Evolutionary conservation across 2,329 filamentous ascomycete genomes (phyloP), one percentile per base, ranked within the genome.

Genomic region (Neofusicoccum sp.): DNA sequence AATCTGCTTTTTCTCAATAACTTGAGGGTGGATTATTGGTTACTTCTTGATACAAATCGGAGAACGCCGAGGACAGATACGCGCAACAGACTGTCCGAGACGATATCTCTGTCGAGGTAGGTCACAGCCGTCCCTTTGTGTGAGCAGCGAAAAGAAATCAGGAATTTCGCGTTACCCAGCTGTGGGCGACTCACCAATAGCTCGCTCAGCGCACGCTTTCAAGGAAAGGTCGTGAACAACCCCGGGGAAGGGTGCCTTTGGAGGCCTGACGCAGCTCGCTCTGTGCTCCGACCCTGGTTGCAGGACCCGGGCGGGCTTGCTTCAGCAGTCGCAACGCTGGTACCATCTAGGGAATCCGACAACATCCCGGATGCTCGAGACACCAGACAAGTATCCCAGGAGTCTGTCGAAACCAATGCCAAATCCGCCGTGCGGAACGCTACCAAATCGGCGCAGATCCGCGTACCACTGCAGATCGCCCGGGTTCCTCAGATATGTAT

Each of bases 381-480:
- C 87, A 8, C 93, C 93, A 36, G 89, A 86, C 62, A 97, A 81
- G 78, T 96, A 97, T 72, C 89, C 89, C 69, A 97, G 77, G 66
- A 97, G 83, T 62, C 93, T 86, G 80, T 97, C 93, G 73, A 96
- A 96, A 7, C 93, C 93, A 63, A 97, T 76, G 2, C 93, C 93
- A 73, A 96, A 97, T 1, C 93, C 93, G 45, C 93, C 93, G 71
- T 97, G 93, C 39, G 92, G 92, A 62, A 92, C 91, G 68, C 89
- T 93, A n/a, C 93, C 93, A 85, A 92, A 97, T 68, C 89, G 88
- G 65, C 93, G 87, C 65, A 97, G 83, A 75, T 97, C 93, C 29
- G 92, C 81, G 74, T 97, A 97, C 93, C 93, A 97, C 68, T 89
- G 85, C 61, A 97, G 77, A 36, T 58, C 31, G 6, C 31, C 22